Conservation (phyloP, 352 stramenopile genomes). For the Phytophthora podocarpi region DNA sequence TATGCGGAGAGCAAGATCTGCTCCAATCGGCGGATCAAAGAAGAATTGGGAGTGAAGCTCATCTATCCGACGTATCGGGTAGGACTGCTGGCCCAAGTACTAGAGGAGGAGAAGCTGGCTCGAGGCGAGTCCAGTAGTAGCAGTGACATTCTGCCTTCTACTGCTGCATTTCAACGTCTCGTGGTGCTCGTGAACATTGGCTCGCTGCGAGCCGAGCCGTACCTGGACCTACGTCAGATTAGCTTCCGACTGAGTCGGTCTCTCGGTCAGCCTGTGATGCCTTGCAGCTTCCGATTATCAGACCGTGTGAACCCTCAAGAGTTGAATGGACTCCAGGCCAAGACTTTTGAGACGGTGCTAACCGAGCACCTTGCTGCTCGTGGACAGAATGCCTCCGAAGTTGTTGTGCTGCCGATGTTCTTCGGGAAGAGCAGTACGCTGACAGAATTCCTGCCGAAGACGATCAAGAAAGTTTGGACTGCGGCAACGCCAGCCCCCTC, state of each 20-base stretch:
- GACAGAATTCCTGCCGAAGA: conserved; percentile 74
- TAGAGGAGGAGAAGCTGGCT: conserved; percentile 63
- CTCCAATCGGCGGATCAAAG: conserved; percentile 74
- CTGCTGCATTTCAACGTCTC: conserved; percentile 20
- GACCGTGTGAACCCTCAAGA: conserved; percentile 62
- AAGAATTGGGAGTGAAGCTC: conserved; percentile 74
- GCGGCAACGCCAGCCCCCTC: conserved; percentile 7
- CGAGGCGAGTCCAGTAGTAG: conserved; percentile 1
- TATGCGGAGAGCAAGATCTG: conserved; percentile 87
- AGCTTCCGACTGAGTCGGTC: conserved; percentile 65
- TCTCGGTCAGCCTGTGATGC: conserved; percentile 58
- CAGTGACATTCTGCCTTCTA: background rate
- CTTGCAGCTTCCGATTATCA: conserved; percentile 82
- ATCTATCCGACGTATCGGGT: conserved; percentile 84
- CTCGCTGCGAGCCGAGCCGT: conserved; percentile 69
- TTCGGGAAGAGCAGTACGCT: conserved; percentile 79
- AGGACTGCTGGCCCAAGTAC: conserved; percentile 75
- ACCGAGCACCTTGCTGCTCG: conserved; percentile 43
- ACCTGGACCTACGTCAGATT: conserved; percentile 76
- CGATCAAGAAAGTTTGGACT: conserved; percentile 55
- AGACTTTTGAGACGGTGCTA: conserved; percentile 71
- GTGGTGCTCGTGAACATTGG: conserved; percentile 81
- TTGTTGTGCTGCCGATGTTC: conserved; percentile 81
- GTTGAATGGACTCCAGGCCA: conserved; percentile 67
- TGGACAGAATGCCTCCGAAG: conserved; percentile 22